Base-by-base conservation (phyloP, 305 asterid genomes). In the Fraxinus sp. region DNA sequence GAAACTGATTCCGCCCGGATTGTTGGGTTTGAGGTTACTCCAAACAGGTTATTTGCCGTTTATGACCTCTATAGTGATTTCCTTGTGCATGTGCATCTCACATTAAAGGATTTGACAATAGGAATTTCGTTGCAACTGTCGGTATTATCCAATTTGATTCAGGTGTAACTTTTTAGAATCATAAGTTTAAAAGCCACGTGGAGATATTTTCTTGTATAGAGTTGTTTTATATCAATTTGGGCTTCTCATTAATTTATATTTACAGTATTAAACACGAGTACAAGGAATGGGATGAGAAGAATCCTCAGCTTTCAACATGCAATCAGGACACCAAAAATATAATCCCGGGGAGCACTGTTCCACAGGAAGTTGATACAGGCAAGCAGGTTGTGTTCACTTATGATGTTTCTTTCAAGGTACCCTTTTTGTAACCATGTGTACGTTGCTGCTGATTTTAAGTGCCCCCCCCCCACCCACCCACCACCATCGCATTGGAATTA, bases 1-100 rank as follows among this genome's bases (percentile, higher is more conserved):
- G 97, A 94, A 77, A 87, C 91, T 46, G 98, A 91, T 68, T 83
- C 92, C 76, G 96, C 98, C 81, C 92, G 99, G 73, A 94, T 95
- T 79, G 99, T 95, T 85, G 99, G 99, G 22, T 95, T 95, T 89
- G 97, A 94, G 89, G 98, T 95, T 81, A 86, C 93, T 75, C 97
- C 99, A 20, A 86, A 84, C 93, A 95, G 99, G 99, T 95, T 77
- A 32, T 84, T 76, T 83, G 70, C 73, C 59, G 8, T 36, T 22
- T 37, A 71, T 73, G 79, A 66, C 77, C 77, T 77, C 73, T 82
- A 75, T 62, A 39, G 43, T 73, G 20, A 33, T 81, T 36, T 78
- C 35, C 80, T 41, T 81, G 28, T 64, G 75, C 80, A 77, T 86
- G 41, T 57, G 22, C 59, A 30, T n/a, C 41, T 46, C 59, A 78